A percentile compares a stretch with the other conserved stretches of the same genome.
phyloP scores from a whole-genome alignment of 345 rosid species.

The Salix exigua region DNA sequence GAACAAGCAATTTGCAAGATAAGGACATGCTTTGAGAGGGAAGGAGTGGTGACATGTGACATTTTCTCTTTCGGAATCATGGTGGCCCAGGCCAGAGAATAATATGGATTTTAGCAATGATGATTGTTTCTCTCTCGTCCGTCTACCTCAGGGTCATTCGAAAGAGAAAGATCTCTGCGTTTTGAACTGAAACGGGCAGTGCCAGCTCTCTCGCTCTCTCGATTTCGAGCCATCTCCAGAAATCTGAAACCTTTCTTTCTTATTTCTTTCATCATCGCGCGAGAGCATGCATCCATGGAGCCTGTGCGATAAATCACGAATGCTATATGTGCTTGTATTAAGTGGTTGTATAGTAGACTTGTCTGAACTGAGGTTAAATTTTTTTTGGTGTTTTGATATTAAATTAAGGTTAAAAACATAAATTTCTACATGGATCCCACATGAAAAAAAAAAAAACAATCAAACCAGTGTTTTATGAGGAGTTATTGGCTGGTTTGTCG shows the following conservation, averaged over 20 bases:
- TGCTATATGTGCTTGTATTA: background rate
- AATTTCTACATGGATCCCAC: too few species aligned
- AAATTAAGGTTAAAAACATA: too few species aligned
- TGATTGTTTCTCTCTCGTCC: constrained; percentile 20
- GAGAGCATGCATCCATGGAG: background rate
- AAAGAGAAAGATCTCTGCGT: constrained; percentile 3
- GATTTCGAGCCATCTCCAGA: background rate
- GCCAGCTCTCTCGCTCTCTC: background rate
- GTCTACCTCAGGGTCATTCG: constrained; percentile 5
- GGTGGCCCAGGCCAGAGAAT: constrained; percentile 72
- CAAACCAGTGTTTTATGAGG: too few species aligned
- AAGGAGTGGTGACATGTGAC: constrained; percentile 48
- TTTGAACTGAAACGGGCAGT: background rate
- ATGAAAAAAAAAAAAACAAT: too few species aligned
- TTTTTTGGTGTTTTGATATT: too few species aligned
- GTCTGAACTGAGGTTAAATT: too few species aligned
- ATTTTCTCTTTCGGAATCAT: constrained; percentile 51
- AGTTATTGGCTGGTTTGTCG: too few species aligned
- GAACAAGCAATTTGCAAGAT: constrained; percentile 35
- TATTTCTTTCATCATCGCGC: background rate
- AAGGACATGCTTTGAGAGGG: constrained; percentile 31
- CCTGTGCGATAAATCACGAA: background rate
- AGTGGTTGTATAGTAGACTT: too few species aligned
- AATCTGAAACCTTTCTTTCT: constrained; percentile 8
- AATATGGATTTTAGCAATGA: constrained; percentile 57